phyloP scores from a whole-genome alignment of 331 rosid genomes.

The Pyrus hybrid region DNA sequence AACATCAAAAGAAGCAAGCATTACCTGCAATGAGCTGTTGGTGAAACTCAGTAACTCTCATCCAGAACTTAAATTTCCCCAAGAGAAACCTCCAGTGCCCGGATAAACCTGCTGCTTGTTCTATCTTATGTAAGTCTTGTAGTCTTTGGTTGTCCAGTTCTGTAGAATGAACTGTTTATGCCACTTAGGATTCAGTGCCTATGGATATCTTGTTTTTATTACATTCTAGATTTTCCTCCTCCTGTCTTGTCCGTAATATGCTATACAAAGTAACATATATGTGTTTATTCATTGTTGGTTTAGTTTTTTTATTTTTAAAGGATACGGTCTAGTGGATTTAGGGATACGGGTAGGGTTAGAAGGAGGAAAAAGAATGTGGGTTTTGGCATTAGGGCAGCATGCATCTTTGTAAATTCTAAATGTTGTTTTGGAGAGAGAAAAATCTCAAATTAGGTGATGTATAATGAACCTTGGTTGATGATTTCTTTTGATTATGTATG shows the following conservation, averaged over 20 bases:
- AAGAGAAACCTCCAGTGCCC: constrained; percentile 9
- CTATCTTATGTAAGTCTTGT: constrained; percentile 1
- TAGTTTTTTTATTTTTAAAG: background rate
- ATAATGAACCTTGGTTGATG: background rate
- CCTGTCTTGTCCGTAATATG: background rate
- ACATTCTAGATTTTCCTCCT: background rate
- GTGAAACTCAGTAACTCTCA: constrained; percentile 34
- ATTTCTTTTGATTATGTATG: background rate
- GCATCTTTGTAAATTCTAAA: no score
- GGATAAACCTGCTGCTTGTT: background rate
- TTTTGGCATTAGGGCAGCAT: no score
- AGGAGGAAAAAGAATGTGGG: no score
- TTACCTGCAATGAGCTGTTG: constrained; percentile 44
- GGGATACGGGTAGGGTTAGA: no score
- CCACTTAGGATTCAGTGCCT: background rate
- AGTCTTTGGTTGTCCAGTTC: background rate
- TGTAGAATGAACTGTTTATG: background rate
- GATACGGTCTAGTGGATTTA: background rate
- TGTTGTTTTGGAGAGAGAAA: no score
- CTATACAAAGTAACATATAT: background rate
- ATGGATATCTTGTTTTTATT: background rate
- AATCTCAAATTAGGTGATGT: background rate
- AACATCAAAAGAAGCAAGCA: constrained; percentile 29
- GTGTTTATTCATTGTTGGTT: background rate
- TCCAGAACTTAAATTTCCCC: constrained; percentile 41